These are phyloP conservation scores for Cryphonectria radicalis DNA, from an alignment of 2,329 filamentous ascomycete genomes.

Conservation along the genomic window DNA sequence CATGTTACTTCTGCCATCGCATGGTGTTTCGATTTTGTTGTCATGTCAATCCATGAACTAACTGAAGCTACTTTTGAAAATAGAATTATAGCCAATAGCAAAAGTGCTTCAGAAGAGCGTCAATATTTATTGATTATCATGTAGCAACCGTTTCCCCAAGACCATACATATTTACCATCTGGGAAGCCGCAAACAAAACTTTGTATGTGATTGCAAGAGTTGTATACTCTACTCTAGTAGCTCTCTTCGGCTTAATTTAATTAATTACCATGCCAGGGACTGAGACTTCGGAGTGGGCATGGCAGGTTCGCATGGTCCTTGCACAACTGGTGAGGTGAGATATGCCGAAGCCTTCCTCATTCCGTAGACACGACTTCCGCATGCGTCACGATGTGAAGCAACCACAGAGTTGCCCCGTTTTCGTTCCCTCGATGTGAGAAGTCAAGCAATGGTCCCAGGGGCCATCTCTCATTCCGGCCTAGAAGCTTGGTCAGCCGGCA, in stretches of 20 bases:
- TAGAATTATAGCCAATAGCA: no score
- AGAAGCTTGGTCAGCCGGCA: background rate
- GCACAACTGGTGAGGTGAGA: background rate
- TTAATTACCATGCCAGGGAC: background rate
- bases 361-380: background rate
- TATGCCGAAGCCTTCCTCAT: background rate
- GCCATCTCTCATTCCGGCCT: background rate
- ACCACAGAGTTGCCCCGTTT: background rate
- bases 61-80: background rate
- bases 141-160: no score
- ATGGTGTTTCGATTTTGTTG: background rate
- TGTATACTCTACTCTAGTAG: background rate
- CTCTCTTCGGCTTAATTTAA: background rate
- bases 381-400: background rate
- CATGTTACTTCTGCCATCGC: background rate
- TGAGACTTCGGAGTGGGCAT: background rate
- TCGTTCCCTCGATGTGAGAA: background rate
- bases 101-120: no score
- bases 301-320: background rate
- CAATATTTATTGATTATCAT: no score
- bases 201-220: no score
- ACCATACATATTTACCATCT: no score
- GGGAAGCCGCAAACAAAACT: no score
- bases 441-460: background rate
- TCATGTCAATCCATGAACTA: background rate